These are phyloP conservation scores for Arachis hypogaea DNA, from an alignment of 306 rosid genomes.

Conservation along the genomic window DNA sequence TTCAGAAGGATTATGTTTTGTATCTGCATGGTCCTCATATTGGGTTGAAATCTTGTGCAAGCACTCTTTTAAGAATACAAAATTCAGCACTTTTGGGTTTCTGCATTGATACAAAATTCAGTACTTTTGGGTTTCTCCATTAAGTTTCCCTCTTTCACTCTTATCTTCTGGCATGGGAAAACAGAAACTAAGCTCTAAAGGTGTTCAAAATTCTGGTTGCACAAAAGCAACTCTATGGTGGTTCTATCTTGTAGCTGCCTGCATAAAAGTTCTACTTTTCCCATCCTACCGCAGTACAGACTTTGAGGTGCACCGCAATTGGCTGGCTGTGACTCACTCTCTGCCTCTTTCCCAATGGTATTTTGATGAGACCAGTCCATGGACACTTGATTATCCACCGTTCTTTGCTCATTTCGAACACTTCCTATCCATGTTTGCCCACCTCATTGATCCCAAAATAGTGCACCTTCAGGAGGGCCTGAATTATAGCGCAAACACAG, in stretches of 20 bases:
- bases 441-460: constrained; percentile 67
- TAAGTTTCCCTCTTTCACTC: background rate
- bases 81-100: constrained; percentile 4
- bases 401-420: constrained; percentile 80
- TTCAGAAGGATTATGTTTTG: constrained; percentile 14
- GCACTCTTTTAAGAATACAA: constrained; percentile 10
- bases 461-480: constrained; percentile 74
- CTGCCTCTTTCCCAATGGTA: constrained; percentile 91
- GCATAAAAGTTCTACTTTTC: constrained; percentile 75
- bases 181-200: constrained; percentile 40
- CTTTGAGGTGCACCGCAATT: constrained; percentile 88
- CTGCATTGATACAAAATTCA: background rate
- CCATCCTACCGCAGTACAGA: constrained; percentile 87
- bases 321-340: constrained; percentile 86
- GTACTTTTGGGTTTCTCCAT: background rate
- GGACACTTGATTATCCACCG: constrained; percentile 95
- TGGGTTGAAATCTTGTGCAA: constrained; percentile 21
- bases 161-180: constrained; percentile 41
- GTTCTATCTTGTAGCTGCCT: constrained; percentile 65
- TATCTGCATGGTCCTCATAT: constrained; percentile 10
- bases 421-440: constrained; percentile 64
- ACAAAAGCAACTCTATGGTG: constrained; percentile 51
- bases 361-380: constrained; percentile 77
- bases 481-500: constrained; percentile 56
- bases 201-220: constrained; percentile 14